phyloP scores from a whole-genome alignment of 768 basidiomycete species.

The Pholiota conissans region DNA sequence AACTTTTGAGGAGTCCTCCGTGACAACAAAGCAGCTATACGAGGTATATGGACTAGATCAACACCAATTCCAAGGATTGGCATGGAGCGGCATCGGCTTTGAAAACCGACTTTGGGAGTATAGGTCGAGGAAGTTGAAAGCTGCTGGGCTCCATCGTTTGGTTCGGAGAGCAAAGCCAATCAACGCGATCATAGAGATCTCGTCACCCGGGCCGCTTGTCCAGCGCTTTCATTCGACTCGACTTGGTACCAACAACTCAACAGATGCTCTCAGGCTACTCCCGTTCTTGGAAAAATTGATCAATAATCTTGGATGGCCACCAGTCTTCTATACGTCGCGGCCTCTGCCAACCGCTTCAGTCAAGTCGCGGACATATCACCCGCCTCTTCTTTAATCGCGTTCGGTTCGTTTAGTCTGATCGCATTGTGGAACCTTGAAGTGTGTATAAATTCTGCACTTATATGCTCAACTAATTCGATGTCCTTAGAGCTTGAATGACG shows the following conservation, averaged over 20 bases:
- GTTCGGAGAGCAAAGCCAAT: constrained; percentile 14
- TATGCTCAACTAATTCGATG: constrained; percentile 2
- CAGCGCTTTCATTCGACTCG: not conserved
- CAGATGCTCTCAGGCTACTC: no score
- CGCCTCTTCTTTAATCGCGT: constrained; percentile 40
- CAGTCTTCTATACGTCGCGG: constrained; percentile 42
- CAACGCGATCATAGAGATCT: constrained; percentile 12
- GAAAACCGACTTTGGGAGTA: no score
- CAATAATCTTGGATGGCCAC: constrained; percentile 10
- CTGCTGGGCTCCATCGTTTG: not conserved
- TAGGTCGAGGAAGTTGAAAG: no score
- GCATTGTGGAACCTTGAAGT: constrained; percentile 47
- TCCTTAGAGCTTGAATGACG: constrained; percentile 45
- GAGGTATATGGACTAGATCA: constrained; percentile 70
- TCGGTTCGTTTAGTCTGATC: constrained; percentile 47
- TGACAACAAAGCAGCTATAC: constrained; percentile 54
- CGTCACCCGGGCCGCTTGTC: not conserved
- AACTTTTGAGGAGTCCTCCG: constrained; percentile 48
- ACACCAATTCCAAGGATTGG: constrained; percentile 73
- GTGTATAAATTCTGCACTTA: constrained; percentile 13
- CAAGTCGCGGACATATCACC: constrained; percentile 48
- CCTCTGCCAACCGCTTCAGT: constrained; percentile 47
- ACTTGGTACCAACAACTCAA: no score
- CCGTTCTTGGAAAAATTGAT: no score
- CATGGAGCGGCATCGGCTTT: constrained; percentile 37